A percentile compares a stretch with the other conserved stretches of the same genome.
These are phyloP conservation scores for Jatropha multifida DNA, from an alignment of 441 rosid species.

Conservation along the genomic window DNA sequence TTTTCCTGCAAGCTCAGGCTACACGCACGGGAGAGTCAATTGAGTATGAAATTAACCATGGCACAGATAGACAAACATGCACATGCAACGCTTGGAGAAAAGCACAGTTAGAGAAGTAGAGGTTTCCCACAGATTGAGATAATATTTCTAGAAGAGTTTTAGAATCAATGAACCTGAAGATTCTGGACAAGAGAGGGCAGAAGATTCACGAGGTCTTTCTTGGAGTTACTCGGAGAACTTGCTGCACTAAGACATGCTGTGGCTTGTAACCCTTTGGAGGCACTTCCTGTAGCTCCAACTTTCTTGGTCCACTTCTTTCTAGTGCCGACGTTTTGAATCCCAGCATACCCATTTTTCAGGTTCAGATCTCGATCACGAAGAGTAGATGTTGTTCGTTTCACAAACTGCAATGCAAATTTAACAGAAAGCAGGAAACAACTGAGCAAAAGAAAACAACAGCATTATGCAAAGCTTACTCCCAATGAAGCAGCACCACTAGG, in stretches of 20 bases:
- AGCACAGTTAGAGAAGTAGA: not conserved
- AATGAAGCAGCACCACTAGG: not conserved
- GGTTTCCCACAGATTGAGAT: not conserved
- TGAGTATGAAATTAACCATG: conserved; percentile 12
- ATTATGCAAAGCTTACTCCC: not conserved
- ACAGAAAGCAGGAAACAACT: not conserved
- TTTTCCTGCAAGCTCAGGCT: conserved; percentile 3
- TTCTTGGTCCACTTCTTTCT: conserved; percentile 10
- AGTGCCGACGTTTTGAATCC: conserved; percentile 18
- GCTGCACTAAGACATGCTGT: conserved; percentile 11
- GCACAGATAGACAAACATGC: not conserved
- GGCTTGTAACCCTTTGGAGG: not conserved
- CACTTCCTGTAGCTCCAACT: conserved; percentile 12
- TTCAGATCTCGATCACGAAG: conserved; percentile 14
- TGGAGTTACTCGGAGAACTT: conserved; percentile 10
- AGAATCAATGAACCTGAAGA: conserved; percentile 13
- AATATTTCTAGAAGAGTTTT: not conserved
- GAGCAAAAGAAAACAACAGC: conserved; percentile 9
- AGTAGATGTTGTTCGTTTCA: conserved; percentile 13
- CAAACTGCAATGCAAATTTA: conserved; percentile 23
- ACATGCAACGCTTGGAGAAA: not conserved
- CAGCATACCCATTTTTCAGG: conserved; percentile 19
- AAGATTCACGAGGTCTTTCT: conserved; percentile 17
- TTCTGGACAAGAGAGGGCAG: conserved; percentile 16
- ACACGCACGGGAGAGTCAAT: not conserved